Evolutionary conservation across 768 basidiomycete species (phyloP).

Genomic region (Amanita pseudoporphyria): DNA sequence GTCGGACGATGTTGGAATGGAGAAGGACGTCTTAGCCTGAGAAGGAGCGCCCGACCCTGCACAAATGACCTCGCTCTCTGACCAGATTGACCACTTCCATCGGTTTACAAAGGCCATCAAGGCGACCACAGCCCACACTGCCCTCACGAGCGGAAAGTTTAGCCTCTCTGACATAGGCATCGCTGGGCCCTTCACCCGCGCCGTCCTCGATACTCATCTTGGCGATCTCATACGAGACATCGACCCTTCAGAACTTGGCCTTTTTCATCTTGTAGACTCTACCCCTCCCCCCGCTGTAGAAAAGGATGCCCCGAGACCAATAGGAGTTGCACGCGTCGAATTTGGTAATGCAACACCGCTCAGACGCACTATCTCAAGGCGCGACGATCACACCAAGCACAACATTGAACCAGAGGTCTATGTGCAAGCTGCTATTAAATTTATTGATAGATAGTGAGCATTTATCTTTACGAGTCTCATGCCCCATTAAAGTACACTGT

Average conservation of each 20-base stretch:
- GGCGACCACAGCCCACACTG: constrained; percentile 27
- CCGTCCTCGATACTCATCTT: constrained; percentile 52
- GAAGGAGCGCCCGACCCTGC: constrained; percentile 1
- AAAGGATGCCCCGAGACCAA: constrained; percentile 22
- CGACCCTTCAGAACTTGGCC: constrained; percentile 68
- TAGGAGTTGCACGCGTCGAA: constrained; percentile 49
- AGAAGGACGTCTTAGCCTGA: neutral
- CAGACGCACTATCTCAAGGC: constrained; percentile 31
- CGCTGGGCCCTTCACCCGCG: constrained; percentile 47
- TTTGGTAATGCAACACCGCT: constrained; percentile 69
- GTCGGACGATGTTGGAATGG: constrained; percentile 6
- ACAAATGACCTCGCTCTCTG: constrained; percentile 47
- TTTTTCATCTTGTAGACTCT: constrained; percentile 49
- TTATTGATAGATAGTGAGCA: constrained; percentile 68
- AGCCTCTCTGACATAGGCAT: constrained; percentile 15
- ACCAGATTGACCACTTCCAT: constrained; percentile 60
- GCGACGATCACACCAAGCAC: constrained; percentile 26
- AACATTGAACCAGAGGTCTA: constrained; percentile 69
- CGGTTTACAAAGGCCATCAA: constrained; percentile 43
- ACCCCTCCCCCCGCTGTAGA: constrained; percentile 16
- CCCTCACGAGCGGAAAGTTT: constrained; percentile 12
- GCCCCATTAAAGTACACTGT: constrained; percentile 7
- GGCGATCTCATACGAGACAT: constrained; percentile 76
- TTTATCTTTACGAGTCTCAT: neutral
- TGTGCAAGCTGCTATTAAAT: constrained; percentile 66